Evolutionary conservation across 257 asterid species (phyloP), one percentile per base, ranked within the genome.

Genomic region (Forsythia viridissima): DNA sequence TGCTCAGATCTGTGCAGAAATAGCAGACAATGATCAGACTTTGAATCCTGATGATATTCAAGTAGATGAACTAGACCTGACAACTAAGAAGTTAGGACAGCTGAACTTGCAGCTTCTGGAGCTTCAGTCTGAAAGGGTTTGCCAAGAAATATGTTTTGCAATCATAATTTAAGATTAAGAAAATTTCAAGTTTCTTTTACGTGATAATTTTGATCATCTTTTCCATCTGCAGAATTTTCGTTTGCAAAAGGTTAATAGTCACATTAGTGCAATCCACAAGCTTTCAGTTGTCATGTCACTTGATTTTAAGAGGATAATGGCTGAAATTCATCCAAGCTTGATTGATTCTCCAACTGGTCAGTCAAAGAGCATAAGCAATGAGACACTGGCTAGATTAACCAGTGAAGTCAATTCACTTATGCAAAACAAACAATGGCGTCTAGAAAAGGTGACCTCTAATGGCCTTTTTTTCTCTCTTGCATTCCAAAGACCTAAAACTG

Each of bases 61-160:
- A 76, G 91, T 86, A 52, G 92, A 91, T 87, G 94, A 91, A 81
- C 78, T 67, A 44, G 91, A 91, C 90, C 83, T 92, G 81, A 88
- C 97, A 10, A 77, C 85, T 75, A 88, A 86, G 86, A 88, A 85
- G 76, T 76, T 91, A 83, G 89, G 81, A 83, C 91, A 91, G 80
- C 68, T 91, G 78, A 91, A 86, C 74, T 85, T 82, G 65, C 92
- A 81, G 57, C 92, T 92, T 66, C 88, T 90, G 82, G 96, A 89
- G 83, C 94, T 92, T 86, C 91, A 88, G 68, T 83, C 80, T 57
- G 97, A 92, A 86, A 92, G 80, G 94, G 97, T 92, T 79, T 48
- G 82, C 30, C 76, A 18, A 34, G 46, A 57, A 66, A 57, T 65
- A 46, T 59, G 40, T 55, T 79, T 80, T 79, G 12, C 42, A 37